phyloP scores from a whole-genome alignment of 78 protist species.

The Bodo saltans region DNA sequence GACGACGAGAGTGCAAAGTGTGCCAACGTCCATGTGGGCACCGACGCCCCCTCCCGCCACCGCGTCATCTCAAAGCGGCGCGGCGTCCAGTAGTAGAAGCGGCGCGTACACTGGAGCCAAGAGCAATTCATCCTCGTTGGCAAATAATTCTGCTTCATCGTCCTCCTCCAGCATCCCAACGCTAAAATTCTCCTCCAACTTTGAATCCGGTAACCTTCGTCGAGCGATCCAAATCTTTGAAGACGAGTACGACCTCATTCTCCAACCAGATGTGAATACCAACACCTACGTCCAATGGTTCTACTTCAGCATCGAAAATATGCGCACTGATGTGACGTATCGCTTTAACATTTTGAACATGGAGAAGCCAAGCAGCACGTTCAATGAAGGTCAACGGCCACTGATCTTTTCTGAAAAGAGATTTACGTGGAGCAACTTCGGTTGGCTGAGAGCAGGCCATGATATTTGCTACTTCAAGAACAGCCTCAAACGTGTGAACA shows the following conservation, averaged over 20 bases:
- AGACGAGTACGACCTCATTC: slow-evolving; percentile 62
- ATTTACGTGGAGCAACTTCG: slow-evolving; percentile 4
- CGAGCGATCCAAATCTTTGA: slow-evolving; percentile 14
- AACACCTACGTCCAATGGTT: slow-evolving; percentile 73
- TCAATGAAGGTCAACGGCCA: slow-evolving; percentile 62
- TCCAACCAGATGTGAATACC: slow-evolving; percentile 57
- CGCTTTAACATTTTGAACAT: slow-evolving; percentile 71
- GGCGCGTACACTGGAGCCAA: too few relatives aligned
- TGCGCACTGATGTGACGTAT: slow-evolving; percentile 28
- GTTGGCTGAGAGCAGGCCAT: slow-evolving; percentile 59
- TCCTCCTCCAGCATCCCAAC: not conserved
- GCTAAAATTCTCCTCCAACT: slow-evolving; percentile 10
- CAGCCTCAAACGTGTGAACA: not conserved
- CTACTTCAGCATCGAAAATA: slow-evolving; percentile 49
- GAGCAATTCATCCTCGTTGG: too few relatives aligned
- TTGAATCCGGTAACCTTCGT: slow-evolving; percentile 35
- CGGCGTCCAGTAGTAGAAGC: too few relatives aligned
- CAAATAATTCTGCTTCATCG: not conserved
- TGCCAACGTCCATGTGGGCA: too few relatives aligned
- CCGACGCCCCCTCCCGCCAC: not conserved
- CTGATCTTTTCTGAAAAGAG: slow-evolving; percentile 37
- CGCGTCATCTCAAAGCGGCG: not conserved
- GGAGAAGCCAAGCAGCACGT: slow-evolving; percentile 46
- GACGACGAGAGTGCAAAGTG: too few relatives aligned
- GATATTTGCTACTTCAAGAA: slow-evolving; percentile 53